Conservation (phyloP, 345 rosid species). For the Psidium guajava region DNA sequence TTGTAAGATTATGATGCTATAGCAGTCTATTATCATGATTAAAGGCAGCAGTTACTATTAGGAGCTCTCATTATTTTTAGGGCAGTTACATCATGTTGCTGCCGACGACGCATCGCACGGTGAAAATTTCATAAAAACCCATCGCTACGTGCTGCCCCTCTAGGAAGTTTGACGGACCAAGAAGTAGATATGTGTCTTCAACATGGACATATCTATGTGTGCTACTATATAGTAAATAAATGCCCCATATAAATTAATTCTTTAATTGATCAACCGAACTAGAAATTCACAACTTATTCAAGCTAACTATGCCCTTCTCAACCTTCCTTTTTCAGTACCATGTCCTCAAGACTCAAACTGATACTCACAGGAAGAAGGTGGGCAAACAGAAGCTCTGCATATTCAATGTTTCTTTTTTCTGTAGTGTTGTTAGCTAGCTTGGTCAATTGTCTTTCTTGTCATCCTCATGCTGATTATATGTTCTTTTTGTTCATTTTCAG, state of each 20-base stretch:
- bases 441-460: background rate
- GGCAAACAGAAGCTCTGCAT: background rate
- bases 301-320: background rate
- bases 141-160: background rate
- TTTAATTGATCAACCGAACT: background rate
- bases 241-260: background rate
- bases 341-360: conserved; percentile 34
- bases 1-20: background rate
- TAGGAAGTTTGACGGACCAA: background rate
- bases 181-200: background rate
- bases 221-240: background rate
- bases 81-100: background rate
- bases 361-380: conserved; percentile 44
- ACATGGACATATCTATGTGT: background rate
- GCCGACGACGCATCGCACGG: background rate
- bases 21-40: background rate
- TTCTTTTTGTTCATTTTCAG: background rate
- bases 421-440: background rate
- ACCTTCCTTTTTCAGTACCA: conserved; percentile 21
- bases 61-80: background rate
- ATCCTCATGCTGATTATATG: background rate
- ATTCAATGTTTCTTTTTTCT: background rate
- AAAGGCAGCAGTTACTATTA: background rate
- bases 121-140: background rate
- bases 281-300: background rate